phyloP scores from a whole-genome alignment of 345 rosid species.

The Moricandia moricandioides region DNA sequence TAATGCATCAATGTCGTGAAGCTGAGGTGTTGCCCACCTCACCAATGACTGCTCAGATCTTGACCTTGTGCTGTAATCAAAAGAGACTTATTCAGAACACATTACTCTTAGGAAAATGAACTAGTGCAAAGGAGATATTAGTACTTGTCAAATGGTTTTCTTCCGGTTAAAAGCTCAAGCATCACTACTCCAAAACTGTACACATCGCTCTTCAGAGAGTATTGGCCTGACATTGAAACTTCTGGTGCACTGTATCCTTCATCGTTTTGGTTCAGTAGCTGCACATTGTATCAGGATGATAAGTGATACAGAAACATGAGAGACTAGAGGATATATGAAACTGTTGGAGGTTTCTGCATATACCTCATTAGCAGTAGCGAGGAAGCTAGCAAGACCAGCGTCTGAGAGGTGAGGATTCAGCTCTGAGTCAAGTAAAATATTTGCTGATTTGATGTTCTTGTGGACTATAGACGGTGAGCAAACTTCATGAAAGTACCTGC shows the following conservation, averaged over 20 bases:
- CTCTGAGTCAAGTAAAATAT: conserved; percentile 78
- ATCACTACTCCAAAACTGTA: conserved; percentile 95
- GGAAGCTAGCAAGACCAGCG: conserved; percentile 76
- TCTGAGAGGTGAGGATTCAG: conserved; percentile 94
- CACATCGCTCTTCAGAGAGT: conserved; percentile 89
- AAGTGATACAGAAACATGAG: neutral
- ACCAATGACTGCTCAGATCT: conserved; percentile 92
- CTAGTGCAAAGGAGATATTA: neutral
- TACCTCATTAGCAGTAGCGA: conserved; percentile 86
- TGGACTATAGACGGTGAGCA: conserved; percentile 88
- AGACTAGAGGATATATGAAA: neutral
- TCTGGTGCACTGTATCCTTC: conserved; percentile 85
- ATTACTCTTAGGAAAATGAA: neutral
- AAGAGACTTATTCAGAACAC: neutral
- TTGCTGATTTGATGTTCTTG: conserved; percentile 86
- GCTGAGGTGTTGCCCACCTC: conserved; percentile 99
- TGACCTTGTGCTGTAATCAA: conserved; percentile 63
- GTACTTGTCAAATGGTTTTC: conserved; percentile 94
- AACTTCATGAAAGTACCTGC: conserved; percentile 95
- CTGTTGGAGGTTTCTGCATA: neutral
- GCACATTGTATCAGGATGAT: conserved; percentile 20
- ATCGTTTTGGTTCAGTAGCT: conserved; percentile 67
- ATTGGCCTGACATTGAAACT: conserved; percentile 87
- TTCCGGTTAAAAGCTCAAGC: conserved; percentile 97
- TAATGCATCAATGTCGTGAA: conserved; percentile 96